Evolutionary conservation across 1,139 yeast species (phyloP).

Genomic region (Kodamaea alishanica): DNA sequence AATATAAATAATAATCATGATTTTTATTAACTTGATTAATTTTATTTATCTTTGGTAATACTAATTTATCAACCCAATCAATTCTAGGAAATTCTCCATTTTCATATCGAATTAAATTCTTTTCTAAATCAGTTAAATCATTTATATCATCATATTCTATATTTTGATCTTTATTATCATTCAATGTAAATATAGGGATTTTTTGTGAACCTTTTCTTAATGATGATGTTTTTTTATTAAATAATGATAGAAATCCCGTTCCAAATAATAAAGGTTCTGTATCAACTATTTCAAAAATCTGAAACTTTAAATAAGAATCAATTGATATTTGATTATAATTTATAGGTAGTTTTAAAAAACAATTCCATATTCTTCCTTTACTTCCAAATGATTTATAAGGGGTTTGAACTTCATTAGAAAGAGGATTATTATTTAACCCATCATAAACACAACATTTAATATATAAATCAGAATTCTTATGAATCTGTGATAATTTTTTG

Average conservation of each 20-base stretch:
- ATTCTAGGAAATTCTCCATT: slow-evolving; percentile 60
- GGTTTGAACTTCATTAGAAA: slow-evolving; percentile 68
- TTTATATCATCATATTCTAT: slow-evolving; percentile 24
- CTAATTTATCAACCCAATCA: slow-evolving; percentile 75
- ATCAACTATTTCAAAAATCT: slow-evolving; percentile 64
- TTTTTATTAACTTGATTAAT: slow-evolving; percentile 19
- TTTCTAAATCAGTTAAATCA: slow-evolving; percentile 42
- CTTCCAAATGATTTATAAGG: slow-evolving; percentile 58
- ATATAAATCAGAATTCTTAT: slow-evolving; percentile 56
- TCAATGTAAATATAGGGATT: slow-evolving; percentile 22
- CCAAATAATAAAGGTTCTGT: slow-evolving; percentile 52
- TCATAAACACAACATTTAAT: slow-evolving; percentile 59
- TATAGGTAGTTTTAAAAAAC: slow-evolving; percentile 69
- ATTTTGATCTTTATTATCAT: not conserved
- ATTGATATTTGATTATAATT: slow-evolving; percentile 65
- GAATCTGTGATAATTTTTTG: slow-evolving; percentile 48
- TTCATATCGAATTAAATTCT: slow-evolving; percentile 58
- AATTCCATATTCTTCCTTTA: slow-evolving; percentile 42
- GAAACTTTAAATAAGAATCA: slow-evolving; percentile 56
- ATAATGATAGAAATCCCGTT: slow-evolving; percentile 55
- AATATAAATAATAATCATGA: slow-evolving; percentile 44
- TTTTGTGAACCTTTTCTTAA: slow-evolving; percentile 41
- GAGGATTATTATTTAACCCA: slow-evolving; percentile 52
- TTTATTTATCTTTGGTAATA: slow-evolving; percentile 48
- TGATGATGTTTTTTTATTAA: slow-evolving; percentile 37